phyloP scores from a whole-genome alignment of 805 yeast genomes.

The Yarrowia sp. region DNA sequence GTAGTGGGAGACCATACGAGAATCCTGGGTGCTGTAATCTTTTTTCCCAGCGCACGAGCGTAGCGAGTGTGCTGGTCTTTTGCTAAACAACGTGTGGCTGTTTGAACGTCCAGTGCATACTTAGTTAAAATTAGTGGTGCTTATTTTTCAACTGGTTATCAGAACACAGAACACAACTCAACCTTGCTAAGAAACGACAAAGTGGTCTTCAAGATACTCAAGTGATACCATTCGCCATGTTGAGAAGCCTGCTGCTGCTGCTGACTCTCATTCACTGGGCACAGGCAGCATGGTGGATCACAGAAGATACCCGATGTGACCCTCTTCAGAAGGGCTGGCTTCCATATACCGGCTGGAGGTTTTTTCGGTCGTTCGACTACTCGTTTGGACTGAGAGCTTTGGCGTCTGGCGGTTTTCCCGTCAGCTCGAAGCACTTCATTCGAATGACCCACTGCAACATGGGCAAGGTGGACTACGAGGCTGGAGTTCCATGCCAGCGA shows the following conservation, averaged over 20 bases:
- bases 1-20: slow-evolving; percentile 25
- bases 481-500: slow-evolving; percentile 14
- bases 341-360: slow-evolving; percentile 16
- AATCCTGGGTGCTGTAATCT: slow-evolving; percentile 22
- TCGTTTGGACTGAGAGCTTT: not conserved
- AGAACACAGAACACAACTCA: not conserved
- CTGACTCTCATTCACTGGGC: not conserved
- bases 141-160: not conserved
- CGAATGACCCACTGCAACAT: slow-evolving; percentile 14
- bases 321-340: slow-evolving; percentile 18
- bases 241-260: not conserved
- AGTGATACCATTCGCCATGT: not conserved
- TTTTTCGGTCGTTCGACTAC: slow-evolving; percentile 5
- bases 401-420: slow-evolving; percentile 5
- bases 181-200: not conserved
- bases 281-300: slow-evolving; percentile 19
- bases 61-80: not conserved
- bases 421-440: not conserved
- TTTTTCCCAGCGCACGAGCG: not conserved
- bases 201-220: not conserved
- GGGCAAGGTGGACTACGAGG: slow-evolving; percentile 20
- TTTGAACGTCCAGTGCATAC: no score
- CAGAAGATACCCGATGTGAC: slow-evolving; percentile 20
- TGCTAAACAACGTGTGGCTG: not conserved
- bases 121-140: not conserved